A percentile compares a stretch with the other conserved stretches of the same genome.
These are phyloP conservation scores for Epichloe elymi DNA, from an alignment of 2,329 filamentous ascomycete genomes.

Conservation along the genomic window DNA sequence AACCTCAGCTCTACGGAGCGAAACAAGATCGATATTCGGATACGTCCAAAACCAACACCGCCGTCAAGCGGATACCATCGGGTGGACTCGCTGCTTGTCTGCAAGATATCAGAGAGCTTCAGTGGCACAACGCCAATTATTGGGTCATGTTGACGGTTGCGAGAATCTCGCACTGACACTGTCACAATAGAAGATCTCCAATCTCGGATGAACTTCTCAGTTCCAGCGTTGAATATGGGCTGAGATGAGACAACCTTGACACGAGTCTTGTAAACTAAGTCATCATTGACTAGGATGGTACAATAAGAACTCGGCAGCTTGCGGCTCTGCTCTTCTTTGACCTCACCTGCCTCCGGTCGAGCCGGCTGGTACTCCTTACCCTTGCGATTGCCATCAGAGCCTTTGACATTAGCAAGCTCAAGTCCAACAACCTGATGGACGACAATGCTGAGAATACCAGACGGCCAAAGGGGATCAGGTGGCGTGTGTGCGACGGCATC, in stretches of 20 bases:
- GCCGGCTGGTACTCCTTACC: slow-evolving; percentile 84
- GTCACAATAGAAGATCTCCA: slow-evolving; percentile 84
- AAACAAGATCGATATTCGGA: slow-evolving; percentile 82
- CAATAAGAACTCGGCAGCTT: slow-evolving; percentile 84
- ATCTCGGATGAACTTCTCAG: slow-evolving; percentile 82
- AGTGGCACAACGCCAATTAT: slow-evolving; percentile 86
- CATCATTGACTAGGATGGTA: slow-evolving; percentile 80
- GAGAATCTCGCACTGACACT: slow-evolving; percentile 74
- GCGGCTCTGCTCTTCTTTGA: slow-evolving; percentile 70
- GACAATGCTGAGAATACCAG: slow-evolving; percentile 72
- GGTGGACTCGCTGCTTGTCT: slow-evolving; percentile 74
- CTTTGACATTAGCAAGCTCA: slow-evolving; percentile 82
- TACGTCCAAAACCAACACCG: slow-evolving; percentile 80
- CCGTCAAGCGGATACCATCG: slow-evolving; percentile 96
- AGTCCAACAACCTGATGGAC: slow-evolving; percentile 93
- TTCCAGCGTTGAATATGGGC: slow-evolving; percentile 94
- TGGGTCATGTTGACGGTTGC: slow-evolving; percentile 86
- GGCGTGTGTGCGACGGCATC: slow-evolving; percentile 82
- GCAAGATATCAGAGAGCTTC: slow-evolving; percentile 75
- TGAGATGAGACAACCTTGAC: slow-evolving; percentile 88
- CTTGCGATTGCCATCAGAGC: slow-evolving; percentile 67
- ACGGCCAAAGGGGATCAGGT: slow-evolving; percentile 92
- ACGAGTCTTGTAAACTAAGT: slow-evolving; percentile 84
- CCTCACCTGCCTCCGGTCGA: slow-evolving; percentile 65
- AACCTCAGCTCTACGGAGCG: slow-evolving; percentile 76